Base-by-base conservation (phyloP, 2,329 filamentous ascomycete species). In the Beauveria australis region DNA sequence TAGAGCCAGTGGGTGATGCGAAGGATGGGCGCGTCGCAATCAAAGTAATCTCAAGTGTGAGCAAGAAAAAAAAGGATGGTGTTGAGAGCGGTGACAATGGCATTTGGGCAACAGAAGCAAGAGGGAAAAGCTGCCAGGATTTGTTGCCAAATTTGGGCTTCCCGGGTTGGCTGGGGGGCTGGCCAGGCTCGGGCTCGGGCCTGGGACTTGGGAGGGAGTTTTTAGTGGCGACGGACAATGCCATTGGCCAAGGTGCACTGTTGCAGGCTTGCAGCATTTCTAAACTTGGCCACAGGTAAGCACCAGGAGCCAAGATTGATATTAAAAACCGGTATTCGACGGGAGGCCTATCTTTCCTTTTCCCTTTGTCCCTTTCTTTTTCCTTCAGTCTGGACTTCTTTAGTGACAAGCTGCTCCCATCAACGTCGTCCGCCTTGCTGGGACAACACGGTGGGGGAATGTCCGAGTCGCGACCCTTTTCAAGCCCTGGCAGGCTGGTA, bases 81-180 rank as follows among this genome's bases (percentile, higher is more conserved):
- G 52, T 37, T 47, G 28, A 44, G 28, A 44, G 26, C 24, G 30
- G 54, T 48, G 54, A 49, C 33, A 33, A 41, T 47, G 9, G 16
- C n/a, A 43, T 41, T 46, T 44, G 53, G 53, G 54, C 22, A 58
- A 58, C 54, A 19, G 30, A 48, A 58, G 37, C 30, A 40, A 49
- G 53, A 48, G 19, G 19, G 22, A 49, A 41, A 58, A 58, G 55
- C 41, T 41, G 30, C 43, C 37, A 22, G 22, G 28, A 40, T 40
- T 22, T 16, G 48, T n/a, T 44, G n/a, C 44, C 43, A 48, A 58
- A 30, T 40, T 19, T 28, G 49, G 24, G 30, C 14, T 28, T 18
- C 9, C 19, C 28, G 24, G 37, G 37, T 26, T 53, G 33, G 33
- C 16, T 41, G 53, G 37, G 44, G 44, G 54, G 26, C 53, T 30